Evolutionary conservation across 352 stramenopile species (phyloP).

Genomic region (Phytopythium mirpurense): DNA sequence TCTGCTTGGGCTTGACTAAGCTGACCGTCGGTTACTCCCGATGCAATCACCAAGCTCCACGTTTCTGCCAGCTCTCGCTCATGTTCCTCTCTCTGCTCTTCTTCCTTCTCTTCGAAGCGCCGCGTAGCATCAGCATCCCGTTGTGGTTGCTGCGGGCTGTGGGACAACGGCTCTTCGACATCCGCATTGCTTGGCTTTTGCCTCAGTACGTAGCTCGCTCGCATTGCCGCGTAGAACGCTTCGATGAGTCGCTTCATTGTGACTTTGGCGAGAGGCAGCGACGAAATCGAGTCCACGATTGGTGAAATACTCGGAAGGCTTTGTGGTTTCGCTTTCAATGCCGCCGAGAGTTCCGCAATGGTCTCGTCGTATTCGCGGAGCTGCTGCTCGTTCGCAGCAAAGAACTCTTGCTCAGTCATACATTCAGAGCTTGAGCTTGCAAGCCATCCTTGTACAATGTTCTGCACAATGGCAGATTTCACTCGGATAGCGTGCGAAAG

Average conservation of each 20-base stretch:
- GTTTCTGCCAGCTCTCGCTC: constrained; percentile 26
- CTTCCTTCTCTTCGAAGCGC: constrained; percentile 14
- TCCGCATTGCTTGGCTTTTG: constrained; percentile 19
- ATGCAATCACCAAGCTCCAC: constrained; percentile 29
- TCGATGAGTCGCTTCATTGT: constrained; percentile 49
- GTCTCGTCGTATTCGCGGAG: constrained; percentile 52
- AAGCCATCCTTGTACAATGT: constrained; percentile 33
- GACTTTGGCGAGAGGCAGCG: constrained; percentile 33
- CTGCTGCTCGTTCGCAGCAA: constrained; percentile 45
- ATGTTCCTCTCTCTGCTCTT: constrained; percentile 21
- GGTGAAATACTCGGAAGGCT: constrained; percentile 20
- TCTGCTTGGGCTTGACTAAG: constrained; percentile 11
- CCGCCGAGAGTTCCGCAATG: constrained; percentile 47
- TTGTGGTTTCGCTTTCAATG: constrained; percentile 18
- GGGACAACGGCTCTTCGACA: not conserved
- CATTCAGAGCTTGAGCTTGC: constrained; percentile 17
- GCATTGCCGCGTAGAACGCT: constrained; percentile 45
- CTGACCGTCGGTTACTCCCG: constrained; percentile 2
- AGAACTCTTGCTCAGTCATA: constrained; percentile 49
- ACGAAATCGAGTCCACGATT: constrained; percentile 41
- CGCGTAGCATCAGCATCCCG: not conserved
- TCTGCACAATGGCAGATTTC: constrained; percentile 39
- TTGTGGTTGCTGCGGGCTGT: not conserved
- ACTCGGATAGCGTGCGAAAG: constrained; percentile 47
- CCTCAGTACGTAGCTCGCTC: constrained; percentile 28